phyloP scores from a whole-genome alignment of 371 early-diverging fungal species.

The Mortierella sp. region DNA sequence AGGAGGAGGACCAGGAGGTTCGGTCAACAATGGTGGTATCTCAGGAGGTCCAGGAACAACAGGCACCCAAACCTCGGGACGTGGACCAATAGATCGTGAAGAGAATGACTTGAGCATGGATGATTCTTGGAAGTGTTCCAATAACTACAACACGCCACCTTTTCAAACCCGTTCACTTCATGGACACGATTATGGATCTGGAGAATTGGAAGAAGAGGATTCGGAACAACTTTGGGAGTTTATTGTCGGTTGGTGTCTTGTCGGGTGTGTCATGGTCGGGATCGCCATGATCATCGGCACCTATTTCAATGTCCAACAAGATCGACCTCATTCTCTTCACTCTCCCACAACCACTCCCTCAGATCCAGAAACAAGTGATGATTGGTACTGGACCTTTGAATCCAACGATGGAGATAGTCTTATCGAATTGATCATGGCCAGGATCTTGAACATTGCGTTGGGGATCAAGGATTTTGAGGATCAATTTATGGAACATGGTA shows the following conservation, averaged over 20 bases:
- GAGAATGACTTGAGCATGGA: too few species aligned
- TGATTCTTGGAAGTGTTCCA: too few species aligned
- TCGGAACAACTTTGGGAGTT: conserved; percentile 39
- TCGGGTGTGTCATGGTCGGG: conserved; percentile 25
- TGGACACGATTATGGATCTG: too few species aligned
- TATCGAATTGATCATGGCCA: conserved; percentile 57
- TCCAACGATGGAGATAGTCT: conserved; percentile 17
- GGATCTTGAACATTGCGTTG: conserved; percentile 52
- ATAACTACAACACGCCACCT: too few species aligned
- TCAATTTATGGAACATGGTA: conserved; percentile 55
- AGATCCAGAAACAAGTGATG: neutral
- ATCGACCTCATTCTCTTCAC: neutral
- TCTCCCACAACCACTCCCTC: conserved; percentile 5
- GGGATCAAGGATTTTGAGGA: conserved; percentile 53
- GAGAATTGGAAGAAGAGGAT: conserved; percentile 6
- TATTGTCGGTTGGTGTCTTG: conserved; percentile 36
- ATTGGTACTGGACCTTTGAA: conserved; percentile 23
- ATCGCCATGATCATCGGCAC: conserved; percentile 16
- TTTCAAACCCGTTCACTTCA: too few species aligned
- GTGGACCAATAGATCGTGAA: too few species aligned
- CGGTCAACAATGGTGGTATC: too few species aligned
- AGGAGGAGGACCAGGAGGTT: too few species aligned
- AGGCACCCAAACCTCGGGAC: too few species aligned
- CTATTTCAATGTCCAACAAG: conserved; percentile 8
- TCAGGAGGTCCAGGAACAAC: too few species aligned